A percentile compares a stretch with the other conserved stretches of the same genome.
These are phyloP conservation scores for Cyphellophora attinorum DNA, from an alignment of 2,329 filamentous ascomycete genomes.

Conservation along the genomic window DNA sequence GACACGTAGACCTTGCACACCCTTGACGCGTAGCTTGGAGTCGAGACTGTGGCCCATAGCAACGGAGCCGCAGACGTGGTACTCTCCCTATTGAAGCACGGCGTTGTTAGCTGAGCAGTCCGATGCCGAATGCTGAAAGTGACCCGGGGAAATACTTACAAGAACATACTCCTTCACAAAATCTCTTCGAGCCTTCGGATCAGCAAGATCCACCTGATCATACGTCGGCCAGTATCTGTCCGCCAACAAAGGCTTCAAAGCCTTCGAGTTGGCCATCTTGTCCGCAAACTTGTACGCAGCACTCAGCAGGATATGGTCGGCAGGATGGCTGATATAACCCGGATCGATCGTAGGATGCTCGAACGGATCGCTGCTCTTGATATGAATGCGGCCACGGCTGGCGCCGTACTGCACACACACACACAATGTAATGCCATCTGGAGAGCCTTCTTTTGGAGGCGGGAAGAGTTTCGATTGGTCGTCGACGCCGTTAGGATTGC, in stretches of 20 bases:
- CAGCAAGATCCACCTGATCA: too few species aligned
- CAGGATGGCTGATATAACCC: constrained; percentile 32
- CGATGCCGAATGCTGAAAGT: too few species aligned
- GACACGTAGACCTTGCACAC: constrained; percentile 23
- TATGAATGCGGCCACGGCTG: constrained; percentile 40
- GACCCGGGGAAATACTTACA: too few species aligned
- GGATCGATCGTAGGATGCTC: constrained; percentile 34
- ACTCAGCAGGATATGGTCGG: constrained; percentile 33
- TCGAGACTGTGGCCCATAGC: background rate
- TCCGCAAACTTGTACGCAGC: constrained; percentile 11
- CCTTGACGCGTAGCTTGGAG: constrained; percentile 22
- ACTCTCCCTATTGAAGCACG: too few species aligned
- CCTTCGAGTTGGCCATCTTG: constrained; percentile 6
- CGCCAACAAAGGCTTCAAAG: too few species aligned
- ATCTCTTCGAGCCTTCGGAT: too few species aligned
- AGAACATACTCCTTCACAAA: too few species aligned
- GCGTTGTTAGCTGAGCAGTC: too few species aligned
- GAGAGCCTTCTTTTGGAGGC: too few species aligned
- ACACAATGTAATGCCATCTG: too few species aligned
- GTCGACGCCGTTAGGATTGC: constrained; percentile 17
- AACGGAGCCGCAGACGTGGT: constrained; percentile 1
- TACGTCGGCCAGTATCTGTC: too few species aligned
- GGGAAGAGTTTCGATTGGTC: constrained; percentile 36
- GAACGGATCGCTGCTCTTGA: constrained; percentile 21
- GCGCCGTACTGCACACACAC: too few species aligned